A percentile compares a stretch with the other conserved stretches of the same genome.
Conservation (phyloP, 2,329 filamentous ascomycete genomes). For the Verticillium dahliae region DNA sequence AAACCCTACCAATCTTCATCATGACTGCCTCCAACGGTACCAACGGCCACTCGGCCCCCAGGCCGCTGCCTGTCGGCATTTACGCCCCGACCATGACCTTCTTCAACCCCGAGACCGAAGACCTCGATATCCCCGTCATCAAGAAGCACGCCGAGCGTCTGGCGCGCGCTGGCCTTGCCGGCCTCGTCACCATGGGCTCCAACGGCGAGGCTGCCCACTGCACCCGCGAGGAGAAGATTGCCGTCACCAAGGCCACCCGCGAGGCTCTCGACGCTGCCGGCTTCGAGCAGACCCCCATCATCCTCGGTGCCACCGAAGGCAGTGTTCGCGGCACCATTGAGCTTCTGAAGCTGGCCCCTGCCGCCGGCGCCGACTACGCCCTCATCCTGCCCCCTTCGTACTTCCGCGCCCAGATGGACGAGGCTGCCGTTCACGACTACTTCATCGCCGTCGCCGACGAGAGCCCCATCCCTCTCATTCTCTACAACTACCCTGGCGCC, state of each 20-base stretch:
- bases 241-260: constrained; percentile 70
- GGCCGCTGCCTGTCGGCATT: constrained; percentile 70
- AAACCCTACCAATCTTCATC: not conserved
- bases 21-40: constrained; percentile 13
- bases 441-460: constrained; percentile 69
- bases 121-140: constrained; percentile 73
- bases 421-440: constrained; percentile 66
- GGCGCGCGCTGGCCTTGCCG: constrained; percentile 69
- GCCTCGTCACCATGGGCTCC: constrained; percentile 81
- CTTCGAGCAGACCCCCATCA: constrained; percentile 68
- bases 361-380: constrained; percentile 71
- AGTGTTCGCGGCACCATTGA: constrained; percentile 76
- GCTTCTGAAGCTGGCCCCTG: constrained; percentile 58
- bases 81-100: constrained; percentile 90
- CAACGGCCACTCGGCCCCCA: constrained; percentile 23
- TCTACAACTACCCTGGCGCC: constrained; percentile 90
- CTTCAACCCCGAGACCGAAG: constrained; percentile 77
- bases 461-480: constrained; percentile 69
- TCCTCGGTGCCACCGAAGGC: constrained; percentile 76
- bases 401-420: constrained; percentile 71
- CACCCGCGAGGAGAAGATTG: constrained; percentile 67
- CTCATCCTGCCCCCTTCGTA: constrained; percentile 77
- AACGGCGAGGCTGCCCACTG: constrained; percentile 88
- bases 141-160: constrained; percentile 76
- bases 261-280: constrained; percentile 78